A percentile compares a stretch with the other conserved stretches of the same genome.
Evolutionary conservation across 2,329 filamentous ascomycete genomes (phyloP).

Genomic region (Colletotrichum theobromicola): DNA sequence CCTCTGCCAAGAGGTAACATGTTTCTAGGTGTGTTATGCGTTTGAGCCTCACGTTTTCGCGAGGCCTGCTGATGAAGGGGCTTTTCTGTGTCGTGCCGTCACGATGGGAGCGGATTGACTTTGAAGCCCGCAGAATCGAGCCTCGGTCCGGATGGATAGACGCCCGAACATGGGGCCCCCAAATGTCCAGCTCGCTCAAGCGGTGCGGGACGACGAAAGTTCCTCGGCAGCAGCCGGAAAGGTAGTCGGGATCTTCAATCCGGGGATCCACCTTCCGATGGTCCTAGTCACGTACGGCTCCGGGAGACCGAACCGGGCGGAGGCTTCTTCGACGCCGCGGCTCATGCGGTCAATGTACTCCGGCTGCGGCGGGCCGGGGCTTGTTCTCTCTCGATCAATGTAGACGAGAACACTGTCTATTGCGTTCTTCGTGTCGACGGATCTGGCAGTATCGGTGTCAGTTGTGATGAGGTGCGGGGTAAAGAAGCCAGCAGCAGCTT

Average conservation of each 20-base stretch:
- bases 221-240: not conserved
- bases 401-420: conserved; percentile 59
- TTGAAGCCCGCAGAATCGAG: not conserved
- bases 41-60: not conserved
- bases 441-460: not conserved
- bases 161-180: not conserved
- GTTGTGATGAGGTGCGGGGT: not conserved
- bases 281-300: conserved; percentile 57
- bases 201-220: not conserved
- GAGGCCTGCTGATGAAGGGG: not conserved
- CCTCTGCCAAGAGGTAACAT: not conserved
- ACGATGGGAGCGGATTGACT: not conserved
- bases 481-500: not conserved
- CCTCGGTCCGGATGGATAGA: not conserved
- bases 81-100: not conserved
- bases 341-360: conserved; percentile 73
- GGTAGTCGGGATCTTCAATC: not conserved
- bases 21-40: not conserved
- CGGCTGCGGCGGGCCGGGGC: conserved; percentile 45
- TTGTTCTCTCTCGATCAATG: conserved; percentile 52
- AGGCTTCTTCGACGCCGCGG: conserved; percentile 63
- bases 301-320: conserved; percentile 58
- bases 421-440: not conserved
- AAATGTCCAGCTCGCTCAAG: not conserved
- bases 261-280: conserved; percentile 50